phyloP scores from a whole-genome alignment of 371 early-diverging fungal genomes.

The Funneliformis caledonium region DNA sequence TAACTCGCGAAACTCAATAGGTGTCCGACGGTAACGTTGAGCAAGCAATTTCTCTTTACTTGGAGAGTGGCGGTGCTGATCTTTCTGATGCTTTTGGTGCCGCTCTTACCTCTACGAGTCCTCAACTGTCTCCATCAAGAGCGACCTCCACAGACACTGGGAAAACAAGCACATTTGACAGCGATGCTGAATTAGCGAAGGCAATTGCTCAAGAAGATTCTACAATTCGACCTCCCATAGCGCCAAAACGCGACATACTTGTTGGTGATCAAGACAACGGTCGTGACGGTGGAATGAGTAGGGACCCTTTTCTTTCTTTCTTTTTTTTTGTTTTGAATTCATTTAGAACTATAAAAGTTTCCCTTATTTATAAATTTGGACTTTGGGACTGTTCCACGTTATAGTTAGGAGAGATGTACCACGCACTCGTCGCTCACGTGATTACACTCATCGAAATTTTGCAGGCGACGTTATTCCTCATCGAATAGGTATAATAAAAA shows the following conservation, averaged over 20 bases:
- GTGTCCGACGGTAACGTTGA: conserved; percentile 30
- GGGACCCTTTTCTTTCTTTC: too few relatives aligned
- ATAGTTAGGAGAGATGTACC: conserved; percentile 1
- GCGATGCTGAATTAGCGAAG: conserved; percentile 25
- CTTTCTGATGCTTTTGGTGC: neutral
- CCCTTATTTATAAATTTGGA: neutral
- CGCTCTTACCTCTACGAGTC: neutral
- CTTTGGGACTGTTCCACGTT: neutral
- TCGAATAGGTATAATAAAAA: neutral
- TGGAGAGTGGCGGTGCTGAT: conserved; percentile 30
- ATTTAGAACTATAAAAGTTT: neutral
- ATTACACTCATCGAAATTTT: neutral
- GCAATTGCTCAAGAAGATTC: conserved; percentile 12
- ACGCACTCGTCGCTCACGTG: conserved; percentile 1
- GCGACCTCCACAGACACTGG: neutral
- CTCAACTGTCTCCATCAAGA: neutral
- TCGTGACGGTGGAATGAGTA: neutral
- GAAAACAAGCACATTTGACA: neutral
- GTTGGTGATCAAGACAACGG: conserved; percentile 17
- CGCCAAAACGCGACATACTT: conserved; percentile 29
- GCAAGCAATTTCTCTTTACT: conserved; percentile 36
- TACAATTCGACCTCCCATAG: conserved; percentile 29
- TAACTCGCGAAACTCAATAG: conserved; percentile 22
- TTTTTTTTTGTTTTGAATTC: neutral
- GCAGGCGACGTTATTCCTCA: neutral